phyloP scores from a whole-genome alignment of 2,329 filamentous ascomycete species.

The Phoma herbarum region DNA sequence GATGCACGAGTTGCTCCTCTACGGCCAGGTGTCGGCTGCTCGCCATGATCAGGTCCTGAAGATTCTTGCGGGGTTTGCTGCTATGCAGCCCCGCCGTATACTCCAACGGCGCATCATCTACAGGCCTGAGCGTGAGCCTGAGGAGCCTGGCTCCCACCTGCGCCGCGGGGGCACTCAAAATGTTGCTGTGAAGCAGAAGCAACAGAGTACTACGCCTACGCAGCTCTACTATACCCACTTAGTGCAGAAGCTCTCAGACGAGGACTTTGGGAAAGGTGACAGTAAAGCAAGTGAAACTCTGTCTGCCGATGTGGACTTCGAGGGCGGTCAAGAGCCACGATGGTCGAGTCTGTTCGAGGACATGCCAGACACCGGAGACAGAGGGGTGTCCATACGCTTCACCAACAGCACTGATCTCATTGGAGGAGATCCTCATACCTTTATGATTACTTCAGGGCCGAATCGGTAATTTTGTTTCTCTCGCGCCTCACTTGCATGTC shows the following conservation, averaged over 20 bases:
- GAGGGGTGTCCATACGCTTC: constrained; percentile 62
- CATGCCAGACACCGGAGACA: constrained; percentile 59
- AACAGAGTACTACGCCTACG: constrained; percentile 54
- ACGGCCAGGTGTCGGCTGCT: constrained; percentile 64
- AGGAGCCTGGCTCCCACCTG: constrained; percentile 49
- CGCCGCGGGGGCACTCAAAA: constrained; percentile 50
- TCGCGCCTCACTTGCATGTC: constrained; percentile 23
- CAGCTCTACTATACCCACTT: constrained; percentile 64
- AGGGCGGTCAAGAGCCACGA: constrained; percentile 36
- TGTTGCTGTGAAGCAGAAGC: constrained; percentile 45
- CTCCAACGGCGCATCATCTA: constrained; percentile 67
- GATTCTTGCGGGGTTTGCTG: constrained; percentile 68
- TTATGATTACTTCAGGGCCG: constrained; percentile 61
- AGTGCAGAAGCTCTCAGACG: constrained; percentile 53
- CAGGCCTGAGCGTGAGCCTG: constrained; percentile 61
- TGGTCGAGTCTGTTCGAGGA: constrained; percentile 55
- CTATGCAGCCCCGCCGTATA: constrained; percentile 65
- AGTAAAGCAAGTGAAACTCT: constrained; percentile 24
- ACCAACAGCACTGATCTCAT: constrained; percentile 59
- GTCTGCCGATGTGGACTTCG: constrained; percentile 34
- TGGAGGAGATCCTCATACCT: constrained; percentile 59
- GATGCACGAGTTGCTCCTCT: constrained; percentile 71
- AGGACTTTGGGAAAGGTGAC: constrained; percentile 45
- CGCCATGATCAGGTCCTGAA: constrained; percentile 69
- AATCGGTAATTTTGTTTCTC: constrained; percentile 58